These are phyloP conservation scores for Striga asiatica DNA, from an alignment of 257 asterid species.

Conservation along the genomic window DNA sequence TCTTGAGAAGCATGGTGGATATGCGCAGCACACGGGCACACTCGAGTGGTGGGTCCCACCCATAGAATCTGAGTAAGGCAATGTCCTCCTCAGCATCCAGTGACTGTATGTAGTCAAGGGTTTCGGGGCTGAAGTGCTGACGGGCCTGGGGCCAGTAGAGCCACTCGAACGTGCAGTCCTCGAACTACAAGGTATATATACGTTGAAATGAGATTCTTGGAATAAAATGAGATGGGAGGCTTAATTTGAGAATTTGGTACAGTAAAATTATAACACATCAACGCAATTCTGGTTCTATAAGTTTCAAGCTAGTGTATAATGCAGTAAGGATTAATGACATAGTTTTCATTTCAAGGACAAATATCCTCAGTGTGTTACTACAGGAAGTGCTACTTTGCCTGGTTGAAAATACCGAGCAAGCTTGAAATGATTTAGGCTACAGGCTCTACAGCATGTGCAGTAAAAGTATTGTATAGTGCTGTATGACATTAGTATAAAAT, in stretches of 20 bases:
- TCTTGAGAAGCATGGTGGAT: constrained; percentile 72
- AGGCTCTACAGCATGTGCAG: no score
- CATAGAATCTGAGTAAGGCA: constrained; percentile 43
- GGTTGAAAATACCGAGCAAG: no score
- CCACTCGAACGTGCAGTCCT: constrained; percentile 72
- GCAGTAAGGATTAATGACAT: no score
- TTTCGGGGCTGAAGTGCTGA: constrained; percentile 32
- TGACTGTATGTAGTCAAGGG: constrained; percentile 36
- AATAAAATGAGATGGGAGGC: background rate
- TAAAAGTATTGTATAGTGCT: no score
- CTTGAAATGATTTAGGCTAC: no score
- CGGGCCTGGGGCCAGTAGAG: constrained; percentile 74
- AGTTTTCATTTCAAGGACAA: no score
- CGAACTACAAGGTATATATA: constrained; percentile 35
- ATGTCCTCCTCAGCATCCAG: constrained; percentile 56
- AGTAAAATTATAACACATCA: no score
- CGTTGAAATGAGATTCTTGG: background rate
- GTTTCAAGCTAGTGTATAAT: no score
- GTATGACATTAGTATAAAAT: no score
- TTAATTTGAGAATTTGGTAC: background rate
- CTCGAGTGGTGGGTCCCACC: constrained; percentile 48
- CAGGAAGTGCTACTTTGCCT: no score
- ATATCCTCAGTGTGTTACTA: no score
- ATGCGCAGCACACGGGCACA: constrained; percentile 54
- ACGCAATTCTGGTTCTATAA: no score